phyloP scores from a whole-genome alignment of 192 early-diverging fungal genomes.

The Linnemannia schmuckeri region DNA sequence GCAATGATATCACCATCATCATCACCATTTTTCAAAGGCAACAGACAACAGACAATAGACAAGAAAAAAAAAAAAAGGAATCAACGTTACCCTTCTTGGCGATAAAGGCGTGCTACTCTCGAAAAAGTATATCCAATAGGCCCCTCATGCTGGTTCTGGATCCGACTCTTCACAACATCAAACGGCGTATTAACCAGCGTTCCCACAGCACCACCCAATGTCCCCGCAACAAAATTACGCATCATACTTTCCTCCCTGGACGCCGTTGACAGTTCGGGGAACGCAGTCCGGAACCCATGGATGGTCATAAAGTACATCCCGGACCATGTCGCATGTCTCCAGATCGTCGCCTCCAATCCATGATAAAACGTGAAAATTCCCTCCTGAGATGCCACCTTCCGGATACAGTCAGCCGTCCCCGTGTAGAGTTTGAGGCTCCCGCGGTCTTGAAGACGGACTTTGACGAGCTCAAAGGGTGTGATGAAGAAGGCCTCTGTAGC shows the following conservation, averaged over 20 bases:
- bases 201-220: slow-evolving; percentile 89
- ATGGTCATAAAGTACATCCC: slow-evolving; percentile 91
- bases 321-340: slow-evolving; percentile 93
- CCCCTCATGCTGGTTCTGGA: slow-evolving; percentile 78
- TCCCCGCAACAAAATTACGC: slow-evolving; percentile 88
- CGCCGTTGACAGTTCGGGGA: slow-evolving; percentile 70
- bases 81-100: slow-evolving; percentile 82
- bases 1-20: too few relatives aligned
- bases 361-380: slow-evolving; percentile 85
- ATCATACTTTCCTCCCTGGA: slow-evolving; percentile 78
- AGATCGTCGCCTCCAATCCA: slow-evolving; percentile 91
- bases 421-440: slow-evolving; percentile 76
- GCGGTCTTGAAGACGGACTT: slow-evolving; percentile 90
- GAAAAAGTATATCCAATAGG: slow-evolving; percentile 81
- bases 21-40: too few relatives aligned
- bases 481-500: slow-evolving; percentile 90
- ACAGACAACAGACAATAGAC: too few relatives aligned
- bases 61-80: slow-evolving; percentile 13
- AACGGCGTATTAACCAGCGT: slow-evolving; percentile 92
- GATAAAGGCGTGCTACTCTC: slow-evolving; percentile 76
- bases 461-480: slow-evolving; percentile 90
- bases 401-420: slow-evolving; percentile 79
- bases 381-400: slow-evolving; percentile 81
- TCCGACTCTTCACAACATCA: slow-evolving; percentile 94
- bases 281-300: slow-evolving; percentile 70